Base-by-base conservation (phyloP, 2,329 filamentous ascomycete genomes). In the Chaetoscypha palmicola region DNA sequence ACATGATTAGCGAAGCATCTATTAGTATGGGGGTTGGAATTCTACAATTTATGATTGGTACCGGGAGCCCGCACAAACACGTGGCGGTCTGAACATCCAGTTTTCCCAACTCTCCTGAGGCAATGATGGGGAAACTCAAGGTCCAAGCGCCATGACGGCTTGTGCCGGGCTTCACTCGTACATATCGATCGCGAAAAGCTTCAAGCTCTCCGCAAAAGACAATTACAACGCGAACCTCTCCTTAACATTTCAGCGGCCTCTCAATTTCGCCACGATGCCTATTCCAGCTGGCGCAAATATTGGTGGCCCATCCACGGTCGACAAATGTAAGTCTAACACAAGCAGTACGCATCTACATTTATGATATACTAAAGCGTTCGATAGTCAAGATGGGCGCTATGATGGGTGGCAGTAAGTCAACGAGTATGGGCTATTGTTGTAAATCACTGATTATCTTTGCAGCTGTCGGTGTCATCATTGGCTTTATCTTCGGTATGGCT, bases 341-440 rank as follows among this genome's bases (percentile, higher is more conserved):
- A n/a, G n/a, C n/a, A n/a, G n/a, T n/a, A n/a, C n/a, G n/a, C n/a
- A n/a, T n/a, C n/a, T n/a, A n/a, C n/a, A n/a, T n/a, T n/a, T n/a
- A n/a, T n/a, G n/a, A n/a, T 60, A 20, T 46, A 47, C 46, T 56
- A 43, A 55, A 46, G 37, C 58, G 63, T 61, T 45, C 38, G 52
- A 58, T 64, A 94, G 89, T 90, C 66, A 96, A 95, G 74, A 96
- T 97, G 89, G 92, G 92, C 58, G 89, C 86, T 51, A 83, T 98
- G 83, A 97, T 97, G 89, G 92, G 92, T 58, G 87, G 89, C 65
- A 94, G 91, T 97, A 85, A 60, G 89, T 78, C 41, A n/a, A n/a
- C n/a, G n/a, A n/a, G n/a, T n/a, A n/a, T n/a, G n/a, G n/a, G n/a
- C n/a, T n/a, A n/a, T n/a, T n/a, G n/a, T n/a, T n/a, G n/a, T n/a